Evolutionary conservation across 179 eudicot genomes (phyloP), one percentile per base, ranked within the genome.

Genomic region (Spinacia oleracea): DNA sequence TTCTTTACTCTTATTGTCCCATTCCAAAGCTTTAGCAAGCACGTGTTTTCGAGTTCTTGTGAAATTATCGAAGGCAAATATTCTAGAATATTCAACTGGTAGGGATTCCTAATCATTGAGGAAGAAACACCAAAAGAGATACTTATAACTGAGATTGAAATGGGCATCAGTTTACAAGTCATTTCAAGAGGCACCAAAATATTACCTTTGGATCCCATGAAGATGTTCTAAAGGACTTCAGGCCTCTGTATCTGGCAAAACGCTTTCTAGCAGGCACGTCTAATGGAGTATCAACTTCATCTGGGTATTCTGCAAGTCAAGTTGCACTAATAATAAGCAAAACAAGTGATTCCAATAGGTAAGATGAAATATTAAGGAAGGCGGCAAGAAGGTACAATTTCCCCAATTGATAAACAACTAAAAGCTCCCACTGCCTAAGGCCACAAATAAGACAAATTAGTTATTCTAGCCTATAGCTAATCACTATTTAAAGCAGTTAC

Each of bases 151-250:
- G 55, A 73, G 70, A 63, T 51, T 56, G 9, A 23, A 12, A 67
- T 35, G 32, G 50, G 21, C n/a, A 31, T 46, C 43, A 27, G 8
- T 6, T 6, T 48, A 63, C 6, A 56, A 16, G 14, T 43, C 72
- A 45, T 35, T 38, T 32, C 31, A 72, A 46, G n/a, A 45, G 50
- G 56, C 65, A 85, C 16, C 9, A 65, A 64, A 55, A 79, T 31
- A 79, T 82, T 83, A 96, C 99, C 84, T 92, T 92, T 9, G 98
- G 96, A 83, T 96, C 99, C 99, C 99, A 96, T 70, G 97, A 81
- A 29, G 99, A 96, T 35, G 99, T 96, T 82, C 97, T 91, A 76
- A 93, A 96, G 71, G 99, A 96, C 86, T 93, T 96, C 34, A 96
- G 87, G 55, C 98, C 98, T 88, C 99, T 88, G 74, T 92, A 96